Evolutionary conservation across 2,329 filamentous ascomycete genomes (phyloP), one percentile per base, ranked within the genome.

Genomic region (Keithomyces neogunnii): DNA sequence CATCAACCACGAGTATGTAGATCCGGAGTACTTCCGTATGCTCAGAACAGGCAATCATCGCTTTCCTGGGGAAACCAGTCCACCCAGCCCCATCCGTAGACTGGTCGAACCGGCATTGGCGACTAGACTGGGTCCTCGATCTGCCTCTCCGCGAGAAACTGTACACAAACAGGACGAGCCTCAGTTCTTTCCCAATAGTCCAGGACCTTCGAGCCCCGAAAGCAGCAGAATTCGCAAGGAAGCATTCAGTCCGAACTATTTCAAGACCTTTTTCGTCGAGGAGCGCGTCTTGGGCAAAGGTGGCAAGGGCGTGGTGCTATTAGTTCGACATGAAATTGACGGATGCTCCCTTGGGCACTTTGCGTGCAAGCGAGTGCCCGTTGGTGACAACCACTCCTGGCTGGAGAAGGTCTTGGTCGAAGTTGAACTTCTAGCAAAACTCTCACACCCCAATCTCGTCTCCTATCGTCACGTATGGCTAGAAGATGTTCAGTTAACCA

Each of bases 391-490:
- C 61, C 92, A 96, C 62, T 83, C 85, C 55, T 96, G 93, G 95
- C 74, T 99, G 11, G 89, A 96, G 67, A 97, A 96, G 69, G 79
- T 97, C 2, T 74, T 99, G 48, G 80, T 93, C 45, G 93, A 99
- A 68, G 95, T 99, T 2, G 90, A 96, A 68, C 75, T 97, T 29
- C 78, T 99, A 29, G 90, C 95, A 60, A 88, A 89, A 60, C 80
- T 99, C 3, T 93, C 89, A 0, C 93, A 99, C 63, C 88, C 91
- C 52, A 99, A 99, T 56, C 76, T 99, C 7, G 93, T 99, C 1
- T 95, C 91, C 0, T 99, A 99, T 66, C 86, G 92, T 5, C 93
- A 97, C 69, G 93, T 96, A 33, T 99, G 93, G 93, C 77, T 99
- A 13, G 92, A 99, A 66, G 87, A 96, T 65, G 85, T 86, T 49